Conservation (phyloP, 129 eudicot species). For the Chrysanthemum makinoi region DNA sequence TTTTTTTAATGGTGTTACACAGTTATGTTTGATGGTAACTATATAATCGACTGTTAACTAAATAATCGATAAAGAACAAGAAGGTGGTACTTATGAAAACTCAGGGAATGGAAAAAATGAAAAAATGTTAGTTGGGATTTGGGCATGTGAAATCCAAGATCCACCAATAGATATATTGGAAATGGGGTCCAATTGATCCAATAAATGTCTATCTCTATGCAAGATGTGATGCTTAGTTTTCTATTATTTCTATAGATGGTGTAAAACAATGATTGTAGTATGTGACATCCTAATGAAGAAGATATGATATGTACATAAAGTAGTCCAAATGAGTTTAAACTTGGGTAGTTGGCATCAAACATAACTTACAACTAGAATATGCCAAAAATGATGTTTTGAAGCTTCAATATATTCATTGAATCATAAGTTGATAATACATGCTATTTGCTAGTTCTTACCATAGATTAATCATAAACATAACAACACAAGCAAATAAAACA, state of each 20-base stretch:
- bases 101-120: constrained; percentile 2
- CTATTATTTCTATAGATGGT: neutral
- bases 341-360: neutral
- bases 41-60: neutral
- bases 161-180: constrained; percentile 18
- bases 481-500: neutral
- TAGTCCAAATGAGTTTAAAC: neutral
- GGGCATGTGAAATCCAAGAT: constrained; percentile 25
- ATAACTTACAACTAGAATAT: neutral
- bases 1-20: neutral
- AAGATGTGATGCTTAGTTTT: constrained; percentile 5
- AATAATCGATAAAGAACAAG: neutral
- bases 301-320: neutral
- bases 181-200: constrained; percentile 11
- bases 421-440: neutral
- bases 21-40: too few species aligned
- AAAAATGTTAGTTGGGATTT: constrained; percentile 9
- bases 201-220: constrained; percentile 7
- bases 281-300: constrained; percentile 14
- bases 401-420: neutral
- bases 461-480: neutral
- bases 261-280: neutral
- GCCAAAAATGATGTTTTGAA: neutral
- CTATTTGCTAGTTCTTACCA: neutral
- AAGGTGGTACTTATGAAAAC: neutral